Percentiles rank a stretch among this genome's conserved stretches.
These are phyloP conservation scores for Nitzschia putrida DNA, from an alignment of 108 stramenopile species.

Conservation along the genomic window DNA sequence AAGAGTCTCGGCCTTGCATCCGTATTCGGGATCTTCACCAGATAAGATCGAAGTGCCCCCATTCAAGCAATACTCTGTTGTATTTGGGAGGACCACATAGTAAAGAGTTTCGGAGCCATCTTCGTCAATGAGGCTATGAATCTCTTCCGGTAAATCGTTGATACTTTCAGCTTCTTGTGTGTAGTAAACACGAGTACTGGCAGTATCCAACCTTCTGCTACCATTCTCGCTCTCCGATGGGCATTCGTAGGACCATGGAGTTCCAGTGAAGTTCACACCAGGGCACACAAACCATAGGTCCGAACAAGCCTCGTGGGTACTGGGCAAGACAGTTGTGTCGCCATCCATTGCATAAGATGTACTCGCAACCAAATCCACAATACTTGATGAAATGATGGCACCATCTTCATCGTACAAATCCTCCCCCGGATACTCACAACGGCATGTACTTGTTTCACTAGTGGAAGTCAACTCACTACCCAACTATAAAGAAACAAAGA, in stretches of 20 bases:
- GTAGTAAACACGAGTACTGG: background rate
- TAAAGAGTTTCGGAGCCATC: background rate
- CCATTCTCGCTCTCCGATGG: constrained; percentile 8
- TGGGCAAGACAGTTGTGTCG: constrained; percentile 2
- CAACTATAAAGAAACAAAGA: no score
- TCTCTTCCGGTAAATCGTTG: constrained; percentile 1
- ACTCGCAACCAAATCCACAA: background rate
- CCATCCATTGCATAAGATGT: background rate
- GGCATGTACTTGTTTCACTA: background rate
- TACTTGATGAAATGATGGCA: background rate
- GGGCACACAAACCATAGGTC: constrained; percentile 18
- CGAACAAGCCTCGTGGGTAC: constrained; percentile 4
- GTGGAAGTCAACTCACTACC: no score
- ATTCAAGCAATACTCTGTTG: background rate
- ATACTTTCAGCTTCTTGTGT: background rate
- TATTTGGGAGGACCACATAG: constrained; percentile 5
- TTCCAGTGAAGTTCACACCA: constrained; percentile 8
- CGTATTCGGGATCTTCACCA: constrained; percentile 1
- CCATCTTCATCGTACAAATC: background rate
- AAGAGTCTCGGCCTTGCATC: background rate
- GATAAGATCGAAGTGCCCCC: constrained; percentile 10
- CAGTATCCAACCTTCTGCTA: background rate
- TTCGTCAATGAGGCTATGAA: constrained; percentile 9
- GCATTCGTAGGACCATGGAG: constrained; percentile 18
- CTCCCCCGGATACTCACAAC: constrained; percentile 20